These are phyloP conservation scores for Amaranthus cruentus DNA, from an alignment of 148 eudicot genomes.

Conservation along the genomic window DNA sequence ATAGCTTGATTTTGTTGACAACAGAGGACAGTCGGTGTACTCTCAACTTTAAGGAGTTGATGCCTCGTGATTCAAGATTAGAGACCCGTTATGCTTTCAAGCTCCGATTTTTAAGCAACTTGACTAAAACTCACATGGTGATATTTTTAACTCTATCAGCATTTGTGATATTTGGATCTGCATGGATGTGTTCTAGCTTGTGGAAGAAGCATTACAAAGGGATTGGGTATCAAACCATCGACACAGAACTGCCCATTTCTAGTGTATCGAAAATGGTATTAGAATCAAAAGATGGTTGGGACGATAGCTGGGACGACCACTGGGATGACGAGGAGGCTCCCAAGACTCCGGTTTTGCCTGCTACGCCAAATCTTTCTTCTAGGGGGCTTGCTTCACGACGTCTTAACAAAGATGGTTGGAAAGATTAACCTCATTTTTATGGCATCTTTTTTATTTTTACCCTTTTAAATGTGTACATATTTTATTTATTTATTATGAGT, in stretches of 20 bases:
- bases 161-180: conserved; percentile 37
- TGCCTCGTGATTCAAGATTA: conserved; percentile 22
- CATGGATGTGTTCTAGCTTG: conserved; percentile 38
- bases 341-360: conserved; percentile 53
- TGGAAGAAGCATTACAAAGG: conserved; percentile 28
- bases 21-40: conserved; percentile 47
- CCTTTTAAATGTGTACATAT: background rate
- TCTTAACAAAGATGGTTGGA: conserved; percentile 63
- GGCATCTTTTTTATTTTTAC: background rate
- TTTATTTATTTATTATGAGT: background rate
- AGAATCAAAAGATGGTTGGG: conserved; percentile 46
- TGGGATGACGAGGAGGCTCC: conserved; percentile 83
- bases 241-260: conserved; percentile 63
- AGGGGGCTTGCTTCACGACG: conserved; percentile 67
- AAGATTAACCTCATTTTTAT: conserved; percentile 37
- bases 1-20: conserved; percentile 44
- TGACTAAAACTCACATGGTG: conserved; percentile 31
- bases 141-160: conserved; percentile 32
- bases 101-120: conserved; percentile 25
- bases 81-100: conserved; percentile 24
- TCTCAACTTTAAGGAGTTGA: conserved; percentile 46
- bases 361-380: conserved; percentile 61
- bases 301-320: conserved; percentile 57
- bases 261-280: conserved; percentile 29
- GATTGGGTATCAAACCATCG: conserved; percentile 50